phyloP scores from a whole-genome alignment of 2,329 filamentous ascomycete species.

The Leptoxyphium fumago region DNA sequence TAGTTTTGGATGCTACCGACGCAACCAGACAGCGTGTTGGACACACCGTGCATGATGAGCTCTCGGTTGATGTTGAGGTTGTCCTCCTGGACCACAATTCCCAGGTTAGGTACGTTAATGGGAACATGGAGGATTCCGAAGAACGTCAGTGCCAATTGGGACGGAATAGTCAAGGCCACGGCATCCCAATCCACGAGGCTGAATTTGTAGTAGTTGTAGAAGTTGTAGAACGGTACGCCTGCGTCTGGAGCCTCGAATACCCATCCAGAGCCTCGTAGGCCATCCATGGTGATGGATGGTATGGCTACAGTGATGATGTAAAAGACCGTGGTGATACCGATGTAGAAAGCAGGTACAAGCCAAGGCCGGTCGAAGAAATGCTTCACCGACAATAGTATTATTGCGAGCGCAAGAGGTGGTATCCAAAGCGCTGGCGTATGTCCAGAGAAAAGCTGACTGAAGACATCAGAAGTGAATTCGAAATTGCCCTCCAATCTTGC shows the following conservation, averaged over 20 bases:
- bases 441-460: slow-evolving; percentile 55
- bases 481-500: slow-evolving; percentile 76
- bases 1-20: slow-evolving; percentile 90
- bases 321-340: slow-evolving; percentile 60
- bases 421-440: slow-evolving; percentile 74
- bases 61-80: slow-evolving; percentile 84
- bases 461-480: slow-evolving; percentile 62
- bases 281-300: slow-evolving; percentile 50
- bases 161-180: slow-evolving; percentile 69
- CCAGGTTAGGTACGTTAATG: slow-evolving; percentile 91
- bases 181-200: slow-evolving; percentile 61
- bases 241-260: slow-evolving; percentile 77
- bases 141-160: slow-evolving; percentile 94
- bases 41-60: slow-evolving; percentile 80
- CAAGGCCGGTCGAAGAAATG: slow-evolving; percentile 67
- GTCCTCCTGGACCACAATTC: slow-evolving; percentile 80
- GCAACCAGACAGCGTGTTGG: slow-evolving; percentile 78
- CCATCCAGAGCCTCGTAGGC: slow-evolving; percentile 65
- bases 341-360: slow-evolving; percentile 75
- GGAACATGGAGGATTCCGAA: slow-evolving; percentile 95
- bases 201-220: slow-evolving; percentile 75
- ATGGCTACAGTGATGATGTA: slow-evolving; percentile 62
- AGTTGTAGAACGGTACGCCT: slow-evolving; percentile 90
- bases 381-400: slow-evolving; percentile 63
- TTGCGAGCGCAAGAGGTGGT: slow-evolving; percentile 60